A percentile compares a stretch with the other conserved stretches of the same genome.
Conservation (phyloP, 2,329 filamentous ascomycete genomes). For the Didymosphaeria variabile region DNA sequence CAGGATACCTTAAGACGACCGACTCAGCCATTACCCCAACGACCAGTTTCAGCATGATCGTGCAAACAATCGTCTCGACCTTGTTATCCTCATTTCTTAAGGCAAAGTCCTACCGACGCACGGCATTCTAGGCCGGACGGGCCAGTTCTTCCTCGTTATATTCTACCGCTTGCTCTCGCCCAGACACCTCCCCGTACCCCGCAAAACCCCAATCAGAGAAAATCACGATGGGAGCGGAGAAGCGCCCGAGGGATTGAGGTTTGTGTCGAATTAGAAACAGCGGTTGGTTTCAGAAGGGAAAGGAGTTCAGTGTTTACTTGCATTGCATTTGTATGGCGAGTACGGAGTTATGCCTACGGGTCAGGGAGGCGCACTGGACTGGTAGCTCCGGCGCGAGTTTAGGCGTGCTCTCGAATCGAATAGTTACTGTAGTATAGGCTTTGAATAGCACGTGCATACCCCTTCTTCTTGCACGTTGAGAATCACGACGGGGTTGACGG, state of each 20-base stretch:
- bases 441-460: slow-evolving; percentile 10
- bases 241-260: background rate
- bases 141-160: no score
- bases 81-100: no score
- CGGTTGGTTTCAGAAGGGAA: background rate
- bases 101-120: no score
- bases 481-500: no score
- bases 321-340: slow-evolving; percentile 9
- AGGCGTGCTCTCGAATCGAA: background rate
- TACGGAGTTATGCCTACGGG: background rate
- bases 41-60: no score
- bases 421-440: slow-evolving; percentile 6
- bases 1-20: background rate
- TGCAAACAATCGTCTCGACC: no score
- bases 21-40: no score
- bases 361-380: background rate
- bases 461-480: background rate
- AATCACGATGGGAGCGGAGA: background rate
- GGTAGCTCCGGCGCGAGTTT: slow-evolving; percentile 8
- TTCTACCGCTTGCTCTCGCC: background rate
- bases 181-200: background rate
- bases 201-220: background rate
- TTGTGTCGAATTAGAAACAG: background rate
- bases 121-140: no score
- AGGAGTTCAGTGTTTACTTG: background rate